Evolutionary conservation across 192 early-diverging fungal genomes (phyloP).

Genomic region (Coemansia asiatica): DNA sequence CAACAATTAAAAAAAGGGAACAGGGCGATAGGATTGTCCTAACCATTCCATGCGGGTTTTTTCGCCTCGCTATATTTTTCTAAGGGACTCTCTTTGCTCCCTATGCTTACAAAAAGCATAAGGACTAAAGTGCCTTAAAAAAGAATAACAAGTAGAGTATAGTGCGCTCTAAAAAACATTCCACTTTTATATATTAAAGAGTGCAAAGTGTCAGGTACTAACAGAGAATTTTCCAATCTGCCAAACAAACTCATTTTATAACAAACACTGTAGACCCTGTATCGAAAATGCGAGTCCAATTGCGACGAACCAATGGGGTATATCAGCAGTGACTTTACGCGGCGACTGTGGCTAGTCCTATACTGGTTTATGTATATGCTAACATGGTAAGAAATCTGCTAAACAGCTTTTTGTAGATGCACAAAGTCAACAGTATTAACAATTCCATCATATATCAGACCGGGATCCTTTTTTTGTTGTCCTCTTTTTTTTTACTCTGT

Average conservation of each 20-base stretch:
- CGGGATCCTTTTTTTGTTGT: too few relatives aligned
- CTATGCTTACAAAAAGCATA: too few relatives aligned
- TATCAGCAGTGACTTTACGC: slow-evolving; percentile 67
- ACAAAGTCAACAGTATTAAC: background rate
- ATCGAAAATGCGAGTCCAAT: slow-evolving; percentile 61
- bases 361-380: slow-evolving; percentile 91
- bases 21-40: slow-evolving; percentile 13
- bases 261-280: slow-evolving; percentile 61
- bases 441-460: background rate
- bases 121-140: too few relatives aligned
- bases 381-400: slow-evolving; percentile 64
- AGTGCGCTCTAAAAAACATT: too few relatives aligned
- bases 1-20: too few relatives aligned
- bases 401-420: background rate
- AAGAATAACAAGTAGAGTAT: too few relatives aligned
- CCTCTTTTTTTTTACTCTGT: background rate
- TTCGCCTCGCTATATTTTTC: too few relatives aligned
- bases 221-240: too few relatives aligned
- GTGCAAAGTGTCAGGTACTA: too few relatives aligned
- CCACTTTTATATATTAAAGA: too few relatives aligned
- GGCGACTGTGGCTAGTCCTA: slow-evolving; percentile 74
- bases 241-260: background rate
- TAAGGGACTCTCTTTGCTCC: too few relatives aligned
- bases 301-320: slow-evolving; percentile 80
- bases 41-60: too few relatives aligned